A percentile compares a stretch with the other conserved stretches of the same genome.
These are phyloP conservation scores for Termitomyces sp. DNA, from an alignment of 1,284 basidiomycete species.

Conservation along the genomic window DNA sequence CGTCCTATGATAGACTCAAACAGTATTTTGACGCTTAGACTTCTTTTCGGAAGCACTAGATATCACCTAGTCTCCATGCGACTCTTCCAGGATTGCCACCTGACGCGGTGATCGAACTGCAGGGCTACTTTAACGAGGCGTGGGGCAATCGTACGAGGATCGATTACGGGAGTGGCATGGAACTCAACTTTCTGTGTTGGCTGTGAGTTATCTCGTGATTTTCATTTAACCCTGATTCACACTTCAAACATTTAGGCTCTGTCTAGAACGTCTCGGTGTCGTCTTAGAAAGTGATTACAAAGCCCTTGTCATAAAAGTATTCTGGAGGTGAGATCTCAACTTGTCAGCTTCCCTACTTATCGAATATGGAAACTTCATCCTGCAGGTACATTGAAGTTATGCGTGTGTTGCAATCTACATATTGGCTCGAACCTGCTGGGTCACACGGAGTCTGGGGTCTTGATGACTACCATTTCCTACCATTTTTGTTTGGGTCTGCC, in stretches of 20 bases:
- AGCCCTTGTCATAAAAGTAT: conserved; percentile 80
- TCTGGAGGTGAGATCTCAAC: conserved; percentile 70
- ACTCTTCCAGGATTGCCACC: conserved; percentile 52
- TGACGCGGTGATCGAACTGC: conserved; percentile 62
- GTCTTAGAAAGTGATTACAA: conserved; percentile 65
- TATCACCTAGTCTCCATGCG: conserved; percentile 48
- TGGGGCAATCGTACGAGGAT: conserved; percentile 94
- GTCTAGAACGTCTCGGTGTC: conserved; percentile 73
- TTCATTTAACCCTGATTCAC: neutral
- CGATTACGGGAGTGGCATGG: conserved; percentile 99
- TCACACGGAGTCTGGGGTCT: conserved; percentile 98
- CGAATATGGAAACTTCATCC: neutral
- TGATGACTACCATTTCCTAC: conserved; percentile 97
- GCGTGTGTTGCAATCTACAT: conserved; percentile 87
- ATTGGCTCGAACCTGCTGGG: conserved; percentile 97
- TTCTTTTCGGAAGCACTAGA: conserved; percentile 28
- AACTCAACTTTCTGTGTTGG: conserved; percentile 97
- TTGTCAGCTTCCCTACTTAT: neutral
- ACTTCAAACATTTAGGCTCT: conserved; percentile 52
- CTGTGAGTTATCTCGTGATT: conserved; percentile 54
- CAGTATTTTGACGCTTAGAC: conserved; percentile 2
- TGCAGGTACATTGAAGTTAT: conserved; percentile 83
- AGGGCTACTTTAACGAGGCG: conserved; percentile 78
- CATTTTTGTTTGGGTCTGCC: conserved; percentile 87
- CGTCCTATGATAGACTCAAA: conserved; percentile 16